Percentiles rank a stretch among this genome's conserved stretches.
phyloP scores from a whole-genome alignment of 495 filamentous ascomycete species.

The Astrothelium macrocarpum region DNA sequence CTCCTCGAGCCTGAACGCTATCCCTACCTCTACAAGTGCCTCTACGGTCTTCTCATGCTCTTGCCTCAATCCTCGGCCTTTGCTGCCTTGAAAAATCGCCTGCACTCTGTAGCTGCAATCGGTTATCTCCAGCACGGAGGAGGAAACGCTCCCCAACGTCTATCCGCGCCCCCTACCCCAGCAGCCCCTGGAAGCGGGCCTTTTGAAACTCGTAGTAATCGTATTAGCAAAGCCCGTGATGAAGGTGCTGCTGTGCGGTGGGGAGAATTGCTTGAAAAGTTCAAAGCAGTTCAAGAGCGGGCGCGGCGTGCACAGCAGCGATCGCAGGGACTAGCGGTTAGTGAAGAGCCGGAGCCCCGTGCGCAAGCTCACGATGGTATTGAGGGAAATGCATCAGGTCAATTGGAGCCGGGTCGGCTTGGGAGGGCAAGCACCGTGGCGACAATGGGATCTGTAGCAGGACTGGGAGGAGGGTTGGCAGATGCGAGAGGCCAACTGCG shows the following conservation, averaged over 20 bases:
- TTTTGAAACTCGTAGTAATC: too few species aligned
- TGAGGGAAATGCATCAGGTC: conserved; percentile 9
- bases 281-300: conserved; percentile 77
- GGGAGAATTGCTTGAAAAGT: conserved; percentile 94
- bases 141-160: conserved; percentile 4
- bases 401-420: background rate
- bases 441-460: background rate
- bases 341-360: conserved; percentile 12
- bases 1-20: conserved; percentile 96
- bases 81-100: conserved; percentile 88
- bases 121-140: conserved; percentile 96
- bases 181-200: conserved; percentile 28
- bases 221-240: conserved; percentile 72
- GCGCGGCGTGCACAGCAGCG: conserved; percentile 46
- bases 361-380: conserved; percentile 14
- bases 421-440: background rate
- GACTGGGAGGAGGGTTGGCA: background rate
- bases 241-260: conserved; percentile 77
- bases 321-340: conserved; percentile 17
- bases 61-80: conserved; percentile 96
- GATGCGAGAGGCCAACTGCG: background rate
- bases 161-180: conserved; percentile 27
- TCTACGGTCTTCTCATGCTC: conserved; percentile 96
- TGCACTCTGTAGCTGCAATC: conserved; percentile 94
- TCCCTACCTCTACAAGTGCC: conserved; percentile 94